These are phyloP conservation scores for Euphorbia lathyris DNA, from an alignment of 345 rosid species.

Conservation along the genomic window DNA sequence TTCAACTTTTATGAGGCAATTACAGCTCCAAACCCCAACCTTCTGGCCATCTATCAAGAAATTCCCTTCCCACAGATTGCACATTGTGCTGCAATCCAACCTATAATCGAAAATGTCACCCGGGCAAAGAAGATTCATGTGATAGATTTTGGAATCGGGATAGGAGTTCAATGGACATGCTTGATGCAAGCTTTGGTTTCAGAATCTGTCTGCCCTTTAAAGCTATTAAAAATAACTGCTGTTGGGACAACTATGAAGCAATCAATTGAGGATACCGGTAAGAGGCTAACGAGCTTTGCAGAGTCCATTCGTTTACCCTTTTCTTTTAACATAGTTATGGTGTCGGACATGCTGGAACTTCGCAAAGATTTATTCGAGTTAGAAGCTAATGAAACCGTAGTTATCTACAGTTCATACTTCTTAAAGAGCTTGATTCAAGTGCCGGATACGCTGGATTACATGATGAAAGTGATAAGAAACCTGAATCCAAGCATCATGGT, in stretches of 20 bases:
- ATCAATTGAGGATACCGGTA: slow-evolving; percentile 38
- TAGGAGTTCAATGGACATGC: slow-evolving; percentile 23
- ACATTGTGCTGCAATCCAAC: slow-evolving; percentile 30
- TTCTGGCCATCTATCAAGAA: slow-evolving; percentile 1
- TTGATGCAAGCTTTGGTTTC: slow-evolving; percentile 32
- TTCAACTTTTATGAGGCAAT: slow-evolving; percentile 9
- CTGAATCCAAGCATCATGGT: slow-evolving; percentile 45
- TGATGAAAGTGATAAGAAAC: slow-evolving; percentile 38
- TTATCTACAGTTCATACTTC: slow-evolving; percentile 18
- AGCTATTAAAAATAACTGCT: slow-evolving; percentile 36
- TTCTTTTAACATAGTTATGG: slow-evolving; percentile 41
- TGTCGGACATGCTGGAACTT: slow-evolving; percentile 47
- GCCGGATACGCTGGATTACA: slow-evolving; percentile 37
- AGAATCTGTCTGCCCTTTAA: slow-evolving; percentile 11
- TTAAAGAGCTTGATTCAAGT: slow-evolving; percentile 25
- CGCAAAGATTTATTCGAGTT: slow-evolving; percentile 37
- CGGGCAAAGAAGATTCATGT: slow-evolving; percentile 33
- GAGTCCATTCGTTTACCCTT: slow-evolving; percentile 37
- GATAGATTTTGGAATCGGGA: slow-evolving; percentile 31
- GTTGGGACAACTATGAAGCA: slow-evolving; percentile 31
- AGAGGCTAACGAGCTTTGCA: slow-evolving; percentile 39
- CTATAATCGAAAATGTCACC: slow-evolving; percentile 28
- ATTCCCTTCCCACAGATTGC: slow-evolving; percentile 30
- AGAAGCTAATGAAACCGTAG: slow-evolving; percentile 36
- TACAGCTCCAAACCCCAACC: neutral